Conservation (phyloP, 495 filamentous ascomycete species). For the Talaromyces wortmannii region DNA sequence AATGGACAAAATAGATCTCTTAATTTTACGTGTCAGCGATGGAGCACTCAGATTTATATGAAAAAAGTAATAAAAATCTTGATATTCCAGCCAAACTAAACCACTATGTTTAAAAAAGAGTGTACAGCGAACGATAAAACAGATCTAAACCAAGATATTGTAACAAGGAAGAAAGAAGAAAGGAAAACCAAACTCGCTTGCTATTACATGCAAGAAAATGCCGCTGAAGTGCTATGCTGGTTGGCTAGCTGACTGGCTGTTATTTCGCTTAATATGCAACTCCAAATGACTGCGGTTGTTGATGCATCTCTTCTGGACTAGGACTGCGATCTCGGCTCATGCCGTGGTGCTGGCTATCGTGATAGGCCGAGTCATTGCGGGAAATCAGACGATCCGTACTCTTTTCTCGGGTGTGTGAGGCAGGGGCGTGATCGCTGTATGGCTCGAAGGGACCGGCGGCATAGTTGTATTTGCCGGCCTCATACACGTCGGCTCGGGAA, state of each 20-base stretch:
- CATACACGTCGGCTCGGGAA: constrained; percentile 24
- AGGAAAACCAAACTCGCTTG: neutral
- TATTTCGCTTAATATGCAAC: neutral
- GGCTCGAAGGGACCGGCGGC: constrained; percentile 35
- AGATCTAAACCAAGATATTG: neutral
- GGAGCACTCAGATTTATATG: too few species aligned
- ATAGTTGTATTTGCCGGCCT: constrained; percentile 41
- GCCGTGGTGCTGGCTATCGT: neutral
- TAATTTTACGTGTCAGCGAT: too few species aligned
- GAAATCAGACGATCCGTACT: constrained; percentile 37
- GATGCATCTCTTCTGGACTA: constrained; percentile 1
- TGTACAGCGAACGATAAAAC: neutral
- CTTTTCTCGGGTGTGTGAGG: constrained; percentile 18
- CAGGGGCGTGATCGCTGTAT: constrained; percentile 31
- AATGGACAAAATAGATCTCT: too few species aligned
- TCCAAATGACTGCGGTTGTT: constrained; percentile 1
- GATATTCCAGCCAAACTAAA: too few species aligned
- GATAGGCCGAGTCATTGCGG: constrained; percentile 14
- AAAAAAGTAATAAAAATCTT: too few species aligned
- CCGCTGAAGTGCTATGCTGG: neutral
- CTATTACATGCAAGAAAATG: constrained; percentile 1
- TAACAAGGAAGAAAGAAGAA: neutral
- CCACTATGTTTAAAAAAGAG: too few species aligned
- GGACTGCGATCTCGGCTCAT: neutral
- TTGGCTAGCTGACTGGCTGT: too few species aligned